Conservation (phyloP, 305 asterid species). For the Fraxinus floribunda region DNA sequence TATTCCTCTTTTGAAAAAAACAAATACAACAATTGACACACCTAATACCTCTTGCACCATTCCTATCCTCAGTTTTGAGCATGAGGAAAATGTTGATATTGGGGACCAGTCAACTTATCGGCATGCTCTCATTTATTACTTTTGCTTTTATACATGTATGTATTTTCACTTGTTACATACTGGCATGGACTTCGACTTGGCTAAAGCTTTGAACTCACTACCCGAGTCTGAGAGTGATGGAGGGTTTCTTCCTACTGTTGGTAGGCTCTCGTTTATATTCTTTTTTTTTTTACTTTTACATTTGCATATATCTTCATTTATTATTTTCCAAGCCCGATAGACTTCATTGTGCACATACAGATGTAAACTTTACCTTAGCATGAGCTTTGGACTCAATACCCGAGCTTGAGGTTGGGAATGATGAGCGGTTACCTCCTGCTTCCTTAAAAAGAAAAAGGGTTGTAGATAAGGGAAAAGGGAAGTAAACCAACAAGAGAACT, state of each 20-base stretch:
- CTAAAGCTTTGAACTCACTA: neutral
- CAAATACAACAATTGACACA: neutral
- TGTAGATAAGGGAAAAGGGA: neutral
- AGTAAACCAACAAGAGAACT: neutral
- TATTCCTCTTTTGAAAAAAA: neutral
- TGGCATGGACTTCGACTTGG: neutral
- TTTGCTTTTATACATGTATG: neutral
- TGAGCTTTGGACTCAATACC: neutral
- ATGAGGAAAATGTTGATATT: neutral
- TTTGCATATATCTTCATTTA: neutral
- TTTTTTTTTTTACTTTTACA: neutral
- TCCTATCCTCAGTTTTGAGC: neutral
- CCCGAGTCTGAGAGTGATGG: neutral
- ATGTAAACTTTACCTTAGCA: neutral
- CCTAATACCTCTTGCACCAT: neutral
- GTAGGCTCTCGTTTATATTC: neutral
- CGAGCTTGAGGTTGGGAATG: neutral
- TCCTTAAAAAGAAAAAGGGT: neutral
- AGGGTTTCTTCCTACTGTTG: neutral
- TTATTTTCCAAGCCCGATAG: neutral
- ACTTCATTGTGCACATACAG: neutral
- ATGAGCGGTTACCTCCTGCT: neutral
- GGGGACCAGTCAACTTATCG: neutral
- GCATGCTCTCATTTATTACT: neutral
- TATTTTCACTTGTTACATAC: neutral